A percentile compares a stretch with the other conserved stretches of the same genome.
Evolutionary conservation across 495 filamentous ascomycete genomes (phyloP).

Genomic region (Penicillium alfredii): DNA sequence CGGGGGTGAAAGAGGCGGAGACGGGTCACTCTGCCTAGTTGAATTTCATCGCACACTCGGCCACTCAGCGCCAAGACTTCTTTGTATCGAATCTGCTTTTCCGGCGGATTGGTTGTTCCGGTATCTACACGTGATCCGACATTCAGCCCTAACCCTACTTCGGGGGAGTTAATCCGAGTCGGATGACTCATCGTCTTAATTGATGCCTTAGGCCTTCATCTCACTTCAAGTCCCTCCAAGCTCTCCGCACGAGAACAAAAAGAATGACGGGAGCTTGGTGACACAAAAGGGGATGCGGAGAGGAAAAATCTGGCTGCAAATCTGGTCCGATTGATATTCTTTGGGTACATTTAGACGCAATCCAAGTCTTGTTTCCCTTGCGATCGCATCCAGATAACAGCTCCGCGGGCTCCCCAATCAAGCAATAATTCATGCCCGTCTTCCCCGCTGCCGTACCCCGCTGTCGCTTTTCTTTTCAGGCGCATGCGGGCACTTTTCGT

Average conservation of each 20-base stretch:
- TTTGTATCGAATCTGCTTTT: conserved; percentile 24
- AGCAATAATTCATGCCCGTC: conserved; percentile 33
- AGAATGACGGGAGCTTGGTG: too few relatives aligned
- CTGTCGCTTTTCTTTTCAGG: conserved; percentile 23
- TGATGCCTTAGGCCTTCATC: too few relatives aligned
- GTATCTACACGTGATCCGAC: conserved; percentile 31
- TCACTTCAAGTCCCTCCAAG: too few relatives aligned
- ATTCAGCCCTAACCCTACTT: conserved; percentile 25
- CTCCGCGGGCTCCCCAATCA: too few relatives aligned
- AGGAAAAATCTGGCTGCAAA: too few relatives aligned
- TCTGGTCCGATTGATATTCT: too few relatives aligned
- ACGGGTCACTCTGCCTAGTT: conserved; percentile 34
- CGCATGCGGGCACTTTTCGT: conserved; percentile 21
- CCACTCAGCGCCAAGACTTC: conserved; percentile 36
- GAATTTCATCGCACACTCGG: conserved; percentile 48
- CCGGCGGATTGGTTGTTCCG: conserved; percentile 24
- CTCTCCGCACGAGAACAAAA: too few relatives aligned
- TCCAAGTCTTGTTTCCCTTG: too few relatives aligned
- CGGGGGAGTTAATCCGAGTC: background rate
- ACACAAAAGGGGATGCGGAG: too few relatives aligned
- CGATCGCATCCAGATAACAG: too few relatives aligned
- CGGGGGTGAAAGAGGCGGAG: conserved; percentile 35
- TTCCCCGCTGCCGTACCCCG: conserved; percentile 39
- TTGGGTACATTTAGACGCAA: too few relatives aligned
- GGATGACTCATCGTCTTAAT: conserved; percentile 7